These are phyloP conservation scores for Pyronema omphalodes DNA, from an alignment of 495 filamentous ascomycete genomes.

Conservation along the genomic window DNA sequence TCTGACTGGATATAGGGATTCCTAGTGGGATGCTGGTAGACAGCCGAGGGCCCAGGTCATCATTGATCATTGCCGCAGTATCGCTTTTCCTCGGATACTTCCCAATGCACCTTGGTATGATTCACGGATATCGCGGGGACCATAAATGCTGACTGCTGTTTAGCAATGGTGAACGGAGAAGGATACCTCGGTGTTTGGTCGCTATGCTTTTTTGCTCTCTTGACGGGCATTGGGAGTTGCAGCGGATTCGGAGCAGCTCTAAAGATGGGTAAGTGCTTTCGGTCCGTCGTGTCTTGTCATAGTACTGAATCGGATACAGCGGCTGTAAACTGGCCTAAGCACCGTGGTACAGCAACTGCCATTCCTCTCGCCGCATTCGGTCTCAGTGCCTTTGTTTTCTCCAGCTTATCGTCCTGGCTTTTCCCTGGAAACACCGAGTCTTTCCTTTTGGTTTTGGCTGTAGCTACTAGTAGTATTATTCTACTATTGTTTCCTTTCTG, in stretches of 20 bases:
- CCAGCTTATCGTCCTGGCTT: conserved; percentile 50
- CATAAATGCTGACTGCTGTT: background rate
- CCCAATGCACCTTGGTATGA: conserved; percentile 47
- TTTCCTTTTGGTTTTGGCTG: conserved; percentile 61
- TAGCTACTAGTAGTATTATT: conserved; percentile 58
- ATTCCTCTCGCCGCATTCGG: conserved; percentile 87
- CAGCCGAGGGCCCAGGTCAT: conserved; percentile 56
- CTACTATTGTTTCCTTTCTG: conserved; percentile 67
- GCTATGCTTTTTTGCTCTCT: conserved; percentile 62
- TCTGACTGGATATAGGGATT: conserved; percentile 39
- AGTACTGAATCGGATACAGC: conserved; percentile 28
- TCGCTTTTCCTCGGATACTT: conserved; percentile 61
- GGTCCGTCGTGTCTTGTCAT: background rate
- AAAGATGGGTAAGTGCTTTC: conserved; percentile 39
- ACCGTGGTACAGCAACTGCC: conserved; percentile 84
- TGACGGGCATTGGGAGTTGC: conserved; percentile 76
- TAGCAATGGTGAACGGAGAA: conserved; percentile 34
- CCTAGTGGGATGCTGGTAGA: conserved; percentile 81
- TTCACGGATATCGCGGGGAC: background rate
- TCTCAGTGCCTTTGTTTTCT: conserved; percentile 91
- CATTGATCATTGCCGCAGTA: conserved; percentile 54
- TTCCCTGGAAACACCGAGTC: conserved; percentile 69
- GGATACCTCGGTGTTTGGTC: conserved; percentile 47
- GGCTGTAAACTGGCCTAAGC: conserved; percentile 78
- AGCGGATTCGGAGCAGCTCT: conserved; percentile 70